Evolutionary conservation across 768 basidiomycete genomes (phyloP).

Genomic region (Pleurotus pulmonarius): DNA sequence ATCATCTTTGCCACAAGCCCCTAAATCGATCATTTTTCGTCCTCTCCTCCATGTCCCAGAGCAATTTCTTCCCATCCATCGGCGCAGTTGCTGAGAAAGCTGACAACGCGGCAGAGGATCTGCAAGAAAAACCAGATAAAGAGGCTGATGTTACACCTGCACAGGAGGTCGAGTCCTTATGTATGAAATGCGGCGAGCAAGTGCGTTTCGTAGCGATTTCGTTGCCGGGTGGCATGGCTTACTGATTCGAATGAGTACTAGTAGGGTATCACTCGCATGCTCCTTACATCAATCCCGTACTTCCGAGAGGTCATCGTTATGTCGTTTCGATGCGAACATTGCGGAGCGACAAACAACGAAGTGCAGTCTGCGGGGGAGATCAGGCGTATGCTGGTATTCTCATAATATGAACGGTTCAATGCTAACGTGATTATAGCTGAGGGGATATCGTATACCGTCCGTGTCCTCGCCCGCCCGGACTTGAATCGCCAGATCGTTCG

Average conservation of each 20-base stretch:
- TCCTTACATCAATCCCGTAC: slow-evolving; percentile 92
- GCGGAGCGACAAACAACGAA: slow-evolving; percentile 88
- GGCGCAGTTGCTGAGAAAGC: slow-evolving; percentile 47
- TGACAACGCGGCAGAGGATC: slow-evolving; percentile 29
- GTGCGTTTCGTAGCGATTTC: slow-evolving; percentile 35
- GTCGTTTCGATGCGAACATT: slow-evolving; percentile 95
- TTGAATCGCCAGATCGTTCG: slow-evolving; percentile 93
- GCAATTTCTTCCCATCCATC: slow-evolving; percentile 49
- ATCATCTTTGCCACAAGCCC: no score
- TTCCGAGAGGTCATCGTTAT: slow-evolving; percentile 94
- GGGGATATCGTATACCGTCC: slow-evolving; percentile 78
- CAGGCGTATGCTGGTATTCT: slow-evolving; percentile 52
- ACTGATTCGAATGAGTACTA: slow-evolving; percentile 17
- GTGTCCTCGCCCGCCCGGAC: slow-evolving; percentile 70
- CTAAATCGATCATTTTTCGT: not conserved
- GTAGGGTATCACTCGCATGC: slow-evolving; percentile 84
- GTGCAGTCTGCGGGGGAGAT: slow-evolving; percentile 88
- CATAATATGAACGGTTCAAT: not conserved
- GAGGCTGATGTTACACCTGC: slow-evolving; percentile 63
- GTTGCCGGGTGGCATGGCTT: not conserved
- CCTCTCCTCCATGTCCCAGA: slow-evolving; percentile 2
- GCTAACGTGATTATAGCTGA: slow-evolving; percentile 46
- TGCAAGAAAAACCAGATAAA: slow-evolving; percentile 22
- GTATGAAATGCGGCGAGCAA: slow-evolving; percentile 92
- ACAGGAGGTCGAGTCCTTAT: slow-evolving; percentile 85